These are phyloP conservation scores for Aureobasidium namibiae DNA, from an alignment of 2,329 filamentous ascomycete genomes.

Conservation along the genomic window DNA sequence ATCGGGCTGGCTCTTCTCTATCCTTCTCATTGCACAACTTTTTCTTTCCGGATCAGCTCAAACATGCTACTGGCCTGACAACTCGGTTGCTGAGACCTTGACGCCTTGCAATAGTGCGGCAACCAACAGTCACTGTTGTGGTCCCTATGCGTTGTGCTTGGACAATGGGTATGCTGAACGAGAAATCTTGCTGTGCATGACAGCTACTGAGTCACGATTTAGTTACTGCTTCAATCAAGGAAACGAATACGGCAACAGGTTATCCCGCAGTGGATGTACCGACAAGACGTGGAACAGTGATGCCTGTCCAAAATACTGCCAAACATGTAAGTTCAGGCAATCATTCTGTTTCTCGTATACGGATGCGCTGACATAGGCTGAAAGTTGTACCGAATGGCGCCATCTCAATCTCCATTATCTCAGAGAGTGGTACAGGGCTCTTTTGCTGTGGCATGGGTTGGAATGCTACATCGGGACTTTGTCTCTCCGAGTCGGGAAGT, in stretches of 20 bases:
- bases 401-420: not conserved
- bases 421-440: not conserved
- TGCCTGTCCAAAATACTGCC: not conserved
- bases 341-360: not conserved
- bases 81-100: not conserved
- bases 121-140: not conserved
- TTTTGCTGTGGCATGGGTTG: not conserved
- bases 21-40: not conserved
- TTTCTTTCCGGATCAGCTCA: not conserved
- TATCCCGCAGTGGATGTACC: not conserved
- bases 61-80: not conserved
- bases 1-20: not conserved
- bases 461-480: not conserved
- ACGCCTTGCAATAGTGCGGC: not conserved
- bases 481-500: not conserved
- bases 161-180: not conserved
- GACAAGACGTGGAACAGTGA: not conserved
- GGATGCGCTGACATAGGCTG: not conserved
- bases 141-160: not conserved
- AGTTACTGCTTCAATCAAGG: not conserved
- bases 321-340: not conserved
- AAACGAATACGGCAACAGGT: not conserved
- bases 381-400: not conserved
- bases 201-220: no score
- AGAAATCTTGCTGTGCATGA: no score